Base-by-base conservation (phyloP, 148 eudicot genomes). In the Nepenthes mirabilis region DNA sequence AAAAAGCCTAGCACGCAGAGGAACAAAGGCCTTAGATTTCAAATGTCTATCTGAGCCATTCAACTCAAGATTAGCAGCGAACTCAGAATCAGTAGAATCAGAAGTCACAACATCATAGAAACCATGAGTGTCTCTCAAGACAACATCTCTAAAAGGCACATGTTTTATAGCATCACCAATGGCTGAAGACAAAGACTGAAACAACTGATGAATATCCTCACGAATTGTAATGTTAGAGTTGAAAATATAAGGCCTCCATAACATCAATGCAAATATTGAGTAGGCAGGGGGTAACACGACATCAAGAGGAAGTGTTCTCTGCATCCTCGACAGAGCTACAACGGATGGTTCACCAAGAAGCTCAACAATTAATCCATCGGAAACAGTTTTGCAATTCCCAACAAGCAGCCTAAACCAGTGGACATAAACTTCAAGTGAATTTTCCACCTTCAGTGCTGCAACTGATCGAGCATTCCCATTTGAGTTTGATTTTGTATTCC, bases 371-470 rank as follows among this genome's bases (percentile, higher is more conserved):
- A 94, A 75, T 59, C 99, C 97, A 65, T 94, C 97, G 56, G 76
- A 84, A 58, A 94, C 79, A 2, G 87, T 73, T 77, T 88, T 84
- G 77, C 91, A 94, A 70, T 94, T 94, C 36, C 99, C 99, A 52
- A 94, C 82, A 81, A 94, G 91, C 54, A 94, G 86, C 77, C 99
- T 80, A 74, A 86, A 94, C 97, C 91, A 89, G 68, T 84, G 90
- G 36, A 83, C 77, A 67, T 86, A 81, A 63, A 89, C 81, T 74
- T 94, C 99, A 81, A 82, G 78, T 59, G 77, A 62, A 65, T 66
- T 89, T 64, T 94, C 99, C 53, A 72, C 75, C 78, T 80, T 94
- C 33, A 65, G 67, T 50, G 71, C 79, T 67, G 85, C 83, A 55
- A 68, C 57, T 37, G 89, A 77, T 55, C 99, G 87, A 52, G 91